These are phyloP conservation scores for Sergeia podlipaevii DNA, from an alignment of 208 protist species.

Conservation along the genomic window DNA sequence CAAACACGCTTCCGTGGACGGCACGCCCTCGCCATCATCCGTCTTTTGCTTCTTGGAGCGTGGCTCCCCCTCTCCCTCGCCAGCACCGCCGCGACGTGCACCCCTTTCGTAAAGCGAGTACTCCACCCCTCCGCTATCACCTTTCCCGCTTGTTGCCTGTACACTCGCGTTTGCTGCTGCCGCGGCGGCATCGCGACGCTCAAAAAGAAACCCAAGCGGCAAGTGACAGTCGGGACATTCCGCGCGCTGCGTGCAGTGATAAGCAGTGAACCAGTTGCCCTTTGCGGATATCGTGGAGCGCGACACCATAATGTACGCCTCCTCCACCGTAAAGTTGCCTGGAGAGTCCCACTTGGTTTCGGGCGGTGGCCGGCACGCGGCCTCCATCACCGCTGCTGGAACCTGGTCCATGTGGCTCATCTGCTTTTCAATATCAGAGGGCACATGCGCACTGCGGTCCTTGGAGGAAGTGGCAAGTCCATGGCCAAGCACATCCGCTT, in stretches of 20 bases:
- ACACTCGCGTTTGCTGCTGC: background rate
- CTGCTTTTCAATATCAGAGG: background rate
- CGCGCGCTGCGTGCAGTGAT: constrained; percentile 35
- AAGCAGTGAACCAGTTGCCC: constrained; percentile 63
- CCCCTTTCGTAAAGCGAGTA: constrained; percentile 2
- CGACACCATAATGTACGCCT: constrained; percentile 57
- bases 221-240: constrained; percentile 83
- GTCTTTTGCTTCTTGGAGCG: background rate
- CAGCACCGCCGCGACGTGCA: background rate
- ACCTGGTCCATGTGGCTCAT: constrained; percentile 15
- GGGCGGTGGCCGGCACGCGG: constrained; percentile 14
- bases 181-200: background rate
- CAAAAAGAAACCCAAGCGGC: constrained; percentile 65
- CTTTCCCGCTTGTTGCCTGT: background rate
- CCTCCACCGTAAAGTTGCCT: constrained; percentile 71
- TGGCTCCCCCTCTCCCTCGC: background rate
- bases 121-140: background rate
- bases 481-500: constrained; percentile 22
- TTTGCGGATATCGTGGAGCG: constrained; percentile 56
- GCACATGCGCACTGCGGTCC: constrained; percentile 31
- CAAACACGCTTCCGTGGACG: background rate
- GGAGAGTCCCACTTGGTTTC: constrained; percentile 37
- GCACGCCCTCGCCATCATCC: background rate
- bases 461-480: constrained; percentile 41
- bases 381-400: constrained; percentile 28